phyloP scores from a whole-genome alignment of 257 asterid genomes.

The Salvia rosmarinus region DNA sequence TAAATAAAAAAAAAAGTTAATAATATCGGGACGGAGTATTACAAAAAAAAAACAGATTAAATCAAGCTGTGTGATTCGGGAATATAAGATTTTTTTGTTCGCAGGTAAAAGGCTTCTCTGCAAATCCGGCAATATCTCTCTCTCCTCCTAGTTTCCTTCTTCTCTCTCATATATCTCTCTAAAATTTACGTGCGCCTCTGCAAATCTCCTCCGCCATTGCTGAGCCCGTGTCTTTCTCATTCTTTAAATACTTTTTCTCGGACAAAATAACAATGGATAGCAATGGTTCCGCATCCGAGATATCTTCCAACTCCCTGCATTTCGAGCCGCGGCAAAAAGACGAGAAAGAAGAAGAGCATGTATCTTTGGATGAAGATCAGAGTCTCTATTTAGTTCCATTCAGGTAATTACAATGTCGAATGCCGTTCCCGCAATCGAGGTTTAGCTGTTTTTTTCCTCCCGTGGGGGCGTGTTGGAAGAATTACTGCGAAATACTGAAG shows the following conservation, averaged over 20 bases:
- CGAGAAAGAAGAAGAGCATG: constrained; percentile 42
- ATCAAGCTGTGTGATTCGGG: constrained; percentile 7
- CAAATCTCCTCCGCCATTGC: constrained; percentile 76
- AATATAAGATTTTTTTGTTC: constrained; percentile 17
- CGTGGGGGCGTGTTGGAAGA: constrained; percentile 20
- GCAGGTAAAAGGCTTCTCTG: constrained; percentile 54
- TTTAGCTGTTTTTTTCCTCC: not conserved
- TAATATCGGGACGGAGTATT: too few relatives aligned
- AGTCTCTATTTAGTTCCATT: constrained; percentile 85
- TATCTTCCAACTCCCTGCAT: constrained; percentile 44
- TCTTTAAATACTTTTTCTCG: constrained; percentile 36
- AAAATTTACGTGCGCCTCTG: constrained; percentile 48
- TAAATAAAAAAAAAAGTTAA: too few relatives aligned
- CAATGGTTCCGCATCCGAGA: constrained; percentile 45
- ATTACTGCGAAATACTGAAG: constrained; percentile 26
- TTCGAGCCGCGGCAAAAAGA: constrained; percentile 44
- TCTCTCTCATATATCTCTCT: constrained; percentile 37
- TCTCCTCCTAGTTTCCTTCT: constrained; percentile 31
- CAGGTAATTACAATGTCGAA: constrained; percentile 50
- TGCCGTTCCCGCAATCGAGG: constrained; percentile 24
- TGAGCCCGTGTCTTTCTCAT: constrained; percentile 57
- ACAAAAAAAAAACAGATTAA: not conserved
- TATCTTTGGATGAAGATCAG: constrained; percentile 61
- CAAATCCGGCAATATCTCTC: constrained; percentile 64
- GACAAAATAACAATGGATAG: constrained; percentile 48